A percentile compares a stretch with the other conserved stretches of the same genome.
Evolutionary conservation across 2,329 filamentous ascomycete species (phyloP).

Genomic region (Harringtonia lauricola): DNA sequence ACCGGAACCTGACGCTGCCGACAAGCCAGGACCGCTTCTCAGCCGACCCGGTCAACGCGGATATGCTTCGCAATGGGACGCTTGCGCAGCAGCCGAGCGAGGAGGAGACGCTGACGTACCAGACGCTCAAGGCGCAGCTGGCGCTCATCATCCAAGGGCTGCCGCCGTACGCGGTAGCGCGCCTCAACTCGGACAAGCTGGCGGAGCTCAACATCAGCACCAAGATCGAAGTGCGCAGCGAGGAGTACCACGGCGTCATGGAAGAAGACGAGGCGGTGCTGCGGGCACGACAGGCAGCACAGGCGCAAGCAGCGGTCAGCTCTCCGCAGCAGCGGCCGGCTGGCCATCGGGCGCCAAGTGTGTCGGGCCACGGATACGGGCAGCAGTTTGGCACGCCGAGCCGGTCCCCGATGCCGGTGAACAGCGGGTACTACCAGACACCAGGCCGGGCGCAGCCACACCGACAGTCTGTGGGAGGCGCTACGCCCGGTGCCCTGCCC

Average conservation of each 20-base stretch:
- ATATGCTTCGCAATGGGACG: constrained; percentile 56
- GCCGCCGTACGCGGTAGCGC: constrained; percentile 77
- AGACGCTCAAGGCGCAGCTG: constrained; percentile 65
- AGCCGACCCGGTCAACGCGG: constrained; percentile 52
- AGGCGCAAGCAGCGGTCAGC: constrained; percentile 17
- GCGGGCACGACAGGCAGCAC: constrained; percentile 19
- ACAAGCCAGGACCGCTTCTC: constrained; percentile 51
- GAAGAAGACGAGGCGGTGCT: constrained; percentile 66
- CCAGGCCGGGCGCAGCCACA: constrained; percentile 29
- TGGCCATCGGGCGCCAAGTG: constrained; percentile 19
- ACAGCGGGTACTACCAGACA: constrained; percentile 29
- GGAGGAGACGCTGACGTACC: constrained; percentile 51
- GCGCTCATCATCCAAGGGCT: constrained; percentile 61
- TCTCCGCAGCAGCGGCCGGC: constrained; percentile 19
- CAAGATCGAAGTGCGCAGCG: constrained; percentile 60
- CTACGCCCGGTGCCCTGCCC: too few relatives aligned
- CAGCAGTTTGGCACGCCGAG: constrained; percentile 37
- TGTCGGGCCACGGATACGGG: constrained; percentile 29
- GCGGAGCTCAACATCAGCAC: constrained; percentile 73
- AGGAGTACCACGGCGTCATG: constrained; percentile 68
- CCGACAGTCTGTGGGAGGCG: constrained; percentile 15
- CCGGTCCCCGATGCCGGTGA: constrained; percentile 29
- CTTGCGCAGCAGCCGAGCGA: constrained; percentile 53
- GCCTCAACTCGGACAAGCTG: constrained; percentile 77
- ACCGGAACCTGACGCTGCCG: constrained; percentile 60